A percentile compares a stretch with the other conserved stretches of the same genome.
phyloP scores from a whole-genome alignment of 768 basidiomycete species.

The Xerocomellus intermedius region DNA sequence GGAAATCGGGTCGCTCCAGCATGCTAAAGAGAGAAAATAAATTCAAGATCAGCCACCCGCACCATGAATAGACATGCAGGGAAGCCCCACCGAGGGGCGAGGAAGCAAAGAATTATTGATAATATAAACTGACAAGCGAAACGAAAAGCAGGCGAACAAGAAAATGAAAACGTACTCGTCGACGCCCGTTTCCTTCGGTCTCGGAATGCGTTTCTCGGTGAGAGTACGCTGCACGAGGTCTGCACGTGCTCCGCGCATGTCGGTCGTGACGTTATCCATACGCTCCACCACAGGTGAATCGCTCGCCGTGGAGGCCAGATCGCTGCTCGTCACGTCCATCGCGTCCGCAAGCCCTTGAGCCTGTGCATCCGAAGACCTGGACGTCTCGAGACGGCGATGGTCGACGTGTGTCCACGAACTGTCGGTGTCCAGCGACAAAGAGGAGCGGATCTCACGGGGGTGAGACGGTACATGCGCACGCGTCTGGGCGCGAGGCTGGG shows the following conservation, averaged over 20 bases:
- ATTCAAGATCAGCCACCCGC: slow-evolving; percentile 4
- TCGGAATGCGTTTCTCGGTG: slow-evolving; percentile 64
- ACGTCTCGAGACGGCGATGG: slow-evolving; percentile 30
- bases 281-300: slow-evolving; percentile 37
- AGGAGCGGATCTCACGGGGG: slow-evolving; percentile 13
- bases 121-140: background rate
- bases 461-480: slow-evolving; percentile 5
- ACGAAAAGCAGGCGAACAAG: background rate
- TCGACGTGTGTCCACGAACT: slow-evolving; percentile 75
- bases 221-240: slow-evolving; percentile 42
- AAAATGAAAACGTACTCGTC: slow-evolving; percentile 55
- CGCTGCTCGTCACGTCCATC: slow-evolving; percentile 44
- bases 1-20: slow-evolving; percentile 56
- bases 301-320: slow-evolving; percentile 53
- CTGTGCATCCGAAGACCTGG: slow-evolving; percentile 8
- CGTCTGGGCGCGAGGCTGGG: slow-evolving; percentile 24
- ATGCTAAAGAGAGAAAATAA: slow-evolving; percentile 42
- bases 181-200: slow-evolving; percentile 60
- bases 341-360: slow-evolving; percentile 19
- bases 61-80: background rate
- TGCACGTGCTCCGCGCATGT: slow-evolving; percentile 30
- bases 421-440: slow-evolving; percentile 45
- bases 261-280: slow-evolving; percentile 30
- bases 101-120: background rate
- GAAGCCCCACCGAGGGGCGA: background rate